Conservation (phyloP, 2,329 filamentous ascomycete species). For the Alternaria dauci region DNA sequence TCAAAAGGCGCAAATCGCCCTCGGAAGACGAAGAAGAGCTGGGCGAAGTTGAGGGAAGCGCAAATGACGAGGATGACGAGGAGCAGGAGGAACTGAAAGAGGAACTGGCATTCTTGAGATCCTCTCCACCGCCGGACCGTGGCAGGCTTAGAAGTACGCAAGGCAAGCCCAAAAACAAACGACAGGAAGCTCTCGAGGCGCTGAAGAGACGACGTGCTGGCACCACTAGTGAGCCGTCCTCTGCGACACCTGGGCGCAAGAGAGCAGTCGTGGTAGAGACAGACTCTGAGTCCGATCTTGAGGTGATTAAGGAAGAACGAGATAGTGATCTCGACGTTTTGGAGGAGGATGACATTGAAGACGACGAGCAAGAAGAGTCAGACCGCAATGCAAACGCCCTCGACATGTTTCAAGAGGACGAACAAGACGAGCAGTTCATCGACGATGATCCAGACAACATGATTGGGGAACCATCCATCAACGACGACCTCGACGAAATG, state of each 20-base stretch:
- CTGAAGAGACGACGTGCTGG: conserved; percentile 54
- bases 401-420: conserved; percentile 61
- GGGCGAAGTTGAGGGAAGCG: conserved; percentile 9
- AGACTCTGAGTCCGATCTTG: conserved; percentile 41
- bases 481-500: conserved; percentile 62
- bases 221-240: conserved; percentile 33
- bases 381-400: conserved; percentile 43
- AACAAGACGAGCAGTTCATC: conserved; percentile 71
- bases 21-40: conserved; percentile 20
- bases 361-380: conserved; percentile 31
- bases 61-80: conserved; percentile 22
- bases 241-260: conserved; percentile 34
- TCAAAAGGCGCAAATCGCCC: conserved; percentile 6
- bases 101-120: conserved; percentile 56
- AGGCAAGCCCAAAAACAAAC: conserved; percentile 43
- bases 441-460: conserved; percentile 65
- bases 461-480: conserved; percentile 55
- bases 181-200: conserved; percentile 55
- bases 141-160: conserved; percentile 36
- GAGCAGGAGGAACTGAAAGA: conserved; percentile 55
- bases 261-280: conserved; percentile 33
- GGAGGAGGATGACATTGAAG: conserved; percentile 36
- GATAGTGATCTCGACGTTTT: conserved; percentile 26
- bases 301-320: conserved; percentile 46
- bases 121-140: conserved; percentile 42